Evolutionary conservation across 1,284 basidiomycete species (phyloP).

Genomic region (Trichosporon sp.): DNA sequence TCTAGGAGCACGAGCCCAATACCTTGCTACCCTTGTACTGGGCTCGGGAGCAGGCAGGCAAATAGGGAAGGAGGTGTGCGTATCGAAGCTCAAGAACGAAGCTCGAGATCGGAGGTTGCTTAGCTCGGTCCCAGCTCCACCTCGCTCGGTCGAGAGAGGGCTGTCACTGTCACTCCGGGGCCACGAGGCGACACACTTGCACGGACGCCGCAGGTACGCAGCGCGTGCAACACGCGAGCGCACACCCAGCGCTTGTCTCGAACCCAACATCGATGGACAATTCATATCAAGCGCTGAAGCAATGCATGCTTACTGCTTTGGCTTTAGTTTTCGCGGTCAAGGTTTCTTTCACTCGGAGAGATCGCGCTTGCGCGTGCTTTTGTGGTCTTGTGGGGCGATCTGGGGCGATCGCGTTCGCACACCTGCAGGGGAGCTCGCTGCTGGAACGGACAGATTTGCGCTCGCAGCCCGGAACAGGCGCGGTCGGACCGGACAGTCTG

Average conservation of each 20-base stretch:
- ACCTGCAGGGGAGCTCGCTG: not conserved
- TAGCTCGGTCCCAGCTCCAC: conserved; percentile 9
- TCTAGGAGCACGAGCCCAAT: not conserved
- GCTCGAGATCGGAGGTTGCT: not conserved
- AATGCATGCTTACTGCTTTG: conserved; percentile 14
- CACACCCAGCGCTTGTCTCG: not conserved
- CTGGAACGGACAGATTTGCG: no score
- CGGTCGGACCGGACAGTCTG: not conserved
- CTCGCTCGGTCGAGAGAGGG: not conserved
- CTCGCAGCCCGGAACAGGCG: no score
- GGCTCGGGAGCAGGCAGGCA: not conserved
- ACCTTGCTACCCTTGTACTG: not conserved
- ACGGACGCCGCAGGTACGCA: not conserved
- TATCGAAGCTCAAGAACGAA: not conserved
- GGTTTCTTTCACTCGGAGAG: conserved; percentile 11
- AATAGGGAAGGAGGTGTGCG: no score
- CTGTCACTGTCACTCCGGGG: not conserved
- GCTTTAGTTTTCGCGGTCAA: not conserved
- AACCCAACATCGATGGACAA: not conserved
- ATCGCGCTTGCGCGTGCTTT: not conserved
- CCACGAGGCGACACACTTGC: not conserved
- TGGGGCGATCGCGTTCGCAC: not conserved
- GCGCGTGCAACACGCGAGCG: not conserved
- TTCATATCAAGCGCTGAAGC: not conserved
- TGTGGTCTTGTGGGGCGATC: not conserved